Evolutionary conservation across 768 basidiomycete genomes (phyloP).

Genomic region (Phaeolepiota aurea): DNA sequence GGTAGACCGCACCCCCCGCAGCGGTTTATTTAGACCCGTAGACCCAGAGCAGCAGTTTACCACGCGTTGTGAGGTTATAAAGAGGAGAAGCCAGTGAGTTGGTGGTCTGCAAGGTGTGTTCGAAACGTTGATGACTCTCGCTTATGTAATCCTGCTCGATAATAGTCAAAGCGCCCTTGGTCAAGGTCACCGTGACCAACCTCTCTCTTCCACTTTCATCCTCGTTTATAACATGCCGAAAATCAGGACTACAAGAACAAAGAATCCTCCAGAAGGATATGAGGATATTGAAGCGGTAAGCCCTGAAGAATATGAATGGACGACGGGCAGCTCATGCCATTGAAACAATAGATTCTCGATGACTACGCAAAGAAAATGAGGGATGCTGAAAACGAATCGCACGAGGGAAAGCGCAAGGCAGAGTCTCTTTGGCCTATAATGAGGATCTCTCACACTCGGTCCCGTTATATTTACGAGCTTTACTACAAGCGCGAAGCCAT

Average conservation of each 20-base stretch:
- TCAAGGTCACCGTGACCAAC: neutral
- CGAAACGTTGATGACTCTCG: neutral
- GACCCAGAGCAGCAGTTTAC: neutral
- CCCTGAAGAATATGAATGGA: constrained; percentile 1
- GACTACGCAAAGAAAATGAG: constrained; percentile 99
- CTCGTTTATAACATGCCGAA: constrained; percentile 65
- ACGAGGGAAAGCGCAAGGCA: constrained; percentile 94
- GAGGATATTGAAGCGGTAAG: constrained; percentile 85
- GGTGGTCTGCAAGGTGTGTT: neutral
- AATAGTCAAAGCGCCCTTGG: too few relatives aligned
- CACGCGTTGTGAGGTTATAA: neutral
- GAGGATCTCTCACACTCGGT: constrained; percentile 94
- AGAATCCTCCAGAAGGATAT: constrained; percentile 89
- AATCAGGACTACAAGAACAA: constrained; percentile 88
- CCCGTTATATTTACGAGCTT: constrained; percentile 94
- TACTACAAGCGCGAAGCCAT: constrained; percentile 99
- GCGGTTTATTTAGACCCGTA: neutral
- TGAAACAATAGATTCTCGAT: constrained; percentile 68
- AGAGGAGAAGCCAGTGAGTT: neutral
- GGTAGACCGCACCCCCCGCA: neutral
- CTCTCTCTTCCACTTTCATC: too few relatives aligned
- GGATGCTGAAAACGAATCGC: constrained; percentile 96
- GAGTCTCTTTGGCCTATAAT: constrained; percentile 97
- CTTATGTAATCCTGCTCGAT: constrained; percentile 1
- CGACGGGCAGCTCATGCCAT: neutral